Evolutionary conservation across 2,329 filamentous ascomycete genomes (phyloP).

Genomic region (Ceratocystis diversiconidia): DNA sequence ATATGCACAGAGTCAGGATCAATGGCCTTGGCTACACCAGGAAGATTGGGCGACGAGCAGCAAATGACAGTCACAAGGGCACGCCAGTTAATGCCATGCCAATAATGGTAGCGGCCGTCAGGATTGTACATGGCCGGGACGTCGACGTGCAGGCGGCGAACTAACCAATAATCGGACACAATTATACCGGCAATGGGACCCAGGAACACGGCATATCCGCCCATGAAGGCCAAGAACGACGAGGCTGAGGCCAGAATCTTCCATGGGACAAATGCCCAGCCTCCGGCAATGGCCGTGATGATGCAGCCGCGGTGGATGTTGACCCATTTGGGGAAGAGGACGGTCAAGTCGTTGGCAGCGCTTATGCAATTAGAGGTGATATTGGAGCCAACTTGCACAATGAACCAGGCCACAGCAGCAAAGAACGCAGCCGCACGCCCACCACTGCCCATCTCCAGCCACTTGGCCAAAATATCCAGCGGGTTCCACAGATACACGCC

Average conservation of each 20-base stretch:
- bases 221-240: slow-evolving; percentile 25
- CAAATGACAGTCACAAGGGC: slow-evolving; percentile 29
- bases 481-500: slow-evolving; percentile 36
- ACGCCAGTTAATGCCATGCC: slow-evolving; percentile 29
- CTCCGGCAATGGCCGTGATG: slow-evolving; percentile 24
- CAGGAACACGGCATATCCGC: slow-evolving; percentile 26
- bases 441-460: slow-evolving; percentile 23
- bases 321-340: slow-evolving; percentile 24
- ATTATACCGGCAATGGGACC: slow-evolving; percentile 31
- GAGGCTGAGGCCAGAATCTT: slow-evolving; percentile 25
- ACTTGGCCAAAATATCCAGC: slow-evolving; percentile 32
- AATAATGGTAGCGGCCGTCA: slow-evolving; percentile 31
- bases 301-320: slow-evolving; percentile 25
- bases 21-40: slow-evolving; percentile 27
- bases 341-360: slow-evolving; percentile 24
- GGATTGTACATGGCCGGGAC: slow-evolving; percentile 31
- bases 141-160: slow-evolving; percentile 28
- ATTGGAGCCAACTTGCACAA: slow-evolving; percentile 24
- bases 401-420: slow-evolving; percentile 22
- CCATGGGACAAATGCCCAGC: slow-evolving; percentile 27
- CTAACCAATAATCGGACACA: slow-evolving; percentile 29
- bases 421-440: slow-evolving; percentile 25
- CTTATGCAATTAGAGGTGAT: slow-evolving; percentile 24
- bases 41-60: slow-evolving; percentile 29
- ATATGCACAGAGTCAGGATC: slow-evolving; percentile 13